Base-by-base conservation (phyloP, 768 basidiomycete genomes). In the Dentipellis fragilis region DNA sequence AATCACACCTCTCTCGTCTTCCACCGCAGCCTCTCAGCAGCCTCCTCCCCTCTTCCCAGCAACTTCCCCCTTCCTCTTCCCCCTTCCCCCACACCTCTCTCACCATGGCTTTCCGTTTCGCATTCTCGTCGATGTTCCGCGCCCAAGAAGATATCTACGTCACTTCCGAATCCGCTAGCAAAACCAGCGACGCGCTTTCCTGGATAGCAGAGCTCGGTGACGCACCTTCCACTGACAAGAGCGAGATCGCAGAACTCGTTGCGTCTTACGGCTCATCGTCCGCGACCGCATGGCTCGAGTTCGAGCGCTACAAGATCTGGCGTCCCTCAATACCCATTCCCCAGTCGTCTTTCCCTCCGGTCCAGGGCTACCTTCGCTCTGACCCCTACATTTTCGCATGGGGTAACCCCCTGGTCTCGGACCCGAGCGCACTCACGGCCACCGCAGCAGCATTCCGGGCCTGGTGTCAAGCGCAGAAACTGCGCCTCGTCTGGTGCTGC, bases 231-330 rank as follows among this genome's bases (percentile, higher is more conserved):
- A 45, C 42, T 16, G 42, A 45, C 42, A 45, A 45, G 42, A 45
- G 42, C 42, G 46, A 55, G 19, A 29, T 45, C 17, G 40, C 52
- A 4, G 46, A 70, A 60, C 73, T 87, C 58, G 79, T 85, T 47
- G 84, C 83, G 4, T 71, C 74, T 51, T 80, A 86, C 59, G 84
- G 85, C 12, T 83, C 84, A 38, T 80, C 82, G 7, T 80, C 80
- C 52, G 78, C 84, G 38, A 88, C 84, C 0, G 79, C 84, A 8
- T 87, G 84, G 84, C 73, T 85, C 10, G 85, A 89, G 63, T 61
- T 59, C 71, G 77, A 61, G 39, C 70, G 65, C 59, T 75, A 70
- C 69, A 67, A 72, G 19, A 69, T 77, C 21, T 79, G 77, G 76
- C 77, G 80, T 2, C 77, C 84, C 0, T 76, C 84, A 48, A 84